Percentiles rank a stretch among this genome's conserved stretches.
phyloP scores from a whole-genome alignment of 2,329 filamentous ascomycete genomes.

The Hypoxylon sp. region DNA sequence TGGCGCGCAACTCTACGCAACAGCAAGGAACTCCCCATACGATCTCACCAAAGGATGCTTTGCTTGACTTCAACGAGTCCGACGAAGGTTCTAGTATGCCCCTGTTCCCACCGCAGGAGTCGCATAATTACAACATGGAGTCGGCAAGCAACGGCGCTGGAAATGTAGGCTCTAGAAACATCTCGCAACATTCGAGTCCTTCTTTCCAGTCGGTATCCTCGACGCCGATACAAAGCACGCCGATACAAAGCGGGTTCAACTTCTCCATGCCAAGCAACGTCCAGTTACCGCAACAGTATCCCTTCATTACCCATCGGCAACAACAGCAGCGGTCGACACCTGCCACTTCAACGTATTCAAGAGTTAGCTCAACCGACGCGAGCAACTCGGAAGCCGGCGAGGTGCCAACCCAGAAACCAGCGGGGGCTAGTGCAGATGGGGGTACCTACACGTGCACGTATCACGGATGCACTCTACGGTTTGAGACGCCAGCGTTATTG shows the following conservation, averaged over 20 bases:
- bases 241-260: constrained; percentile 50
- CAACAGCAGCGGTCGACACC: constrained; percentile 55
- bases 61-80: constrained; percentile 85
- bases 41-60: constrained; percentile 93
- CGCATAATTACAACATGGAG: constrained; percentile 60
- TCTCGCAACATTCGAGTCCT: constrained; percentile 50
- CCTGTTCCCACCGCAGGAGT: constrained; percentile 77
- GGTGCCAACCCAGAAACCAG: constrained; percentile 65
- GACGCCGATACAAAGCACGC: constrained; percentile 51
- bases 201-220: constrained; percentile 49
- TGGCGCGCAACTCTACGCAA: constrained; percentile 57
- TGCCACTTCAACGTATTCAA: constrained; percentile 57
- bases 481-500: constrained; percentile 86
- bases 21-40: constrained; percentile 77
- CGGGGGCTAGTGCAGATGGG: constrained; percentile 77
- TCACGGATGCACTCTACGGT: constrained; percentile 88
- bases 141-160: constrained; percentile 38
- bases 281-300: constrained; percentile 51
- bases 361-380: constrained; percentile 62
- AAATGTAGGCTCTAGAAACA: constrained; percentile 38
- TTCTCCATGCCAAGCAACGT: constrained; percentile 59
- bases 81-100: constrained; percentile 80
- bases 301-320: constrained; percentile 58
- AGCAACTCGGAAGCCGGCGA: constrained; percentile 56
- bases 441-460: constrained; percentile 98